A percentile compares a stretch with the other conserved stretches of the same genome.
phyloP scores from a whole-genome alignment of 2,329 filamentous ascomycete species.

The Pseudohalonectria lignicola region DNA sequence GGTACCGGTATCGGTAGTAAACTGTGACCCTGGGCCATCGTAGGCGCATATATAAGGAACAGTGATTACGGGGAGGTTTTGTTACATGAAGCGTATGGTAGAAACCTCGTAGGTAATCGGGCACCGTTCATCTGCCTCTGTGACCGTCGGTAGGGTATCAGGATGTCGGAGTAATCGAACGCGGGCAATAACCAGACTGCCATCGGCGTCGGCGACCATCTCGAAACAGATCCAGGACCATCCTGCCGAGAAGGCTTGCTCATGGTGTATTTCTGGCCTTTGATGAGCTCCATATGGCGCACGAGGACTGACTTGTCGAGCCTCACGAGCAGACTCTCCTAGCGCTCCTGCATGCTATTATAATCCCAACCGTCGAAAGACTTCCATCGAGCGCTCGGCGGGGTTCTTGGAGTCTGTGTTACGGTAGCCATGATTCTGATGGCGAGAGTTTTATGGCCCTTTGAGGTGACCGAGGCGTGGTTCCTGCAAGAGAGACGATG shows the following conservation, averaged over 20 bases:
- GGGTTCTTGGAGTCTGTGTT: neutral
- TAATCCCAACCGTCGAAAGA: conserved; percentile 9
- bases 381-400: conserved; percentile 4
- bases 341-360: conserved; percentile 7
- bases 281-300: neutral
- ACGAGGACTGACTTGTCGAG: conserved; percentile 1
- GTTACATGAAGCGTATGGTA: conserved; percentile 9
- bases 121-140: conserved; percentile 5
- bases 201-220: conserved; percentile 10
- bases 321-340: conserved; percentile 3
- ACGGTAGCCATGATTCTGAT: neutral
- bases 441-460: neutral
- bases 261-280: conserved; percentile 3
- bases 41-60: conserved; percentile 12
- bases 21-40: conserved; percentile 7
- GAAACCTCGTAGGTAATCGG: conserved; percentile 10
- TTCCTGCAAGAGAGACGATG: too few relatives aligned
- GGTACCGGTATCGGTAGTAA: conserved; percentile 9
- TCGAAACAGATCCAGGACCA: conserved; percentile 16
- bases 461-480: neutral
- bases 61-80: conserved; percentile 3
- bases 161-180: conserved; percentile 13
- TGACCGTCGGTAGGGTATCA: conserved; percentile 1
- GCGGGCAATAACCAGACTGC: conserved; percentile 11
- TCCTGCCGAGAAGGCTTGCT: conserved; percentile 17